phyloP scores from a whole-genome alignment of 2,329 filamentous ascomycete genomes.

The Aspergillus unguis region DNA sequence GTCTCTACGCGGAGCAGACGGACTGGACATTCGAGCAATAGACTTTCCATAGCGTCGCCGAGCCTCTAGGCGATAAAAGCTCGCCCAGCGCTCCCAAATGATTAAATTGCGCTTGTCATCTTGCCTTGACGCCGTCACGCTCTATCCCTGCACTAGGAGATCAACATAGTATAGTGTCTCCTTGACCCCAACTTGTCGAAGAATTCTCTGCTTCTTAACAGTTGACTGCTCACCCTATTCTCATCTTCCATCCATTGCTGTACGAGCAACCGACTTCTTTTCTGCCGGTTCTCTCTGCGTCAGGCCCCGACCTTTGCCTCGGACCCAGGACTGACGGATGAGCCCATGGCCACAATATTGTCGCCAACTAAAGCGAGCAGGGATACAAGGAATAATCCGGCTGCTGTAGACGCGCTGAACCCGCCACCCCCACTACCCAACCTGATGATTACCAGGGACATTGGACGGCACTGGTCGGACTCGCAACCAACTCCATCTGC shows the following conservation, averaged over 20 bases:
- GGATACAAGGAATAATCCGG: slow-evolving; percentile 7
- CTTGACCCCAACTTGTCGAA: slow-evolving; percentile 2
- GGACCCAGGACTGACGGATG: slow-evolving; percentile 1
- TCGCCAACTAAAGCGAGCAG: slow-evolving; percentile 8
- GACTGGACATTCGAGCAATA: neutral
- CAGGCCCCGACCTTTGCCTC: neutral
- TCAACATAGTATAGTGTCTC: slow-evolving; percentile 9
- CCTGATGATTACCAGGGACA: slow-evolving; percentile 8
- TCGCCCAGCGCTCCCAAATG: slow-evolving; percentile 1
- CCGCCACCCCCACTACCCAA: slow-evolving; percentile 9
- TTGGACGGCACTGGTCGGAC: slow-evolving; percentile 7
- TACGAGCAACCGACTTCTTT: neutral
- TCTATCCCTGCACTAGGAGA: slow-evolving; percentile 7
- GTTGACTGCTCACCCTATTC: neutral
- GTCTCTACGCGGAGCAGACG: neutral
- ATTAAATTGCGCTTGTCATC: slow-evolving; percentile 9
- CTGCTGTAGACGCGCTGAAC: slow-evolving; percentile 11
- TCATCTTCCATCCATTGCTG: neutral
- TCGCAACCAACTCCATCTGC: slow-evolving; percentile 3
- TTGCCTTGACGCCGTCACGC: slow-evolving; percentile 6
- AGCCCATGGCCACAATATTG: slow-evolving; percentile 8
- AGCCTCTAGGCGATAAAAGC: slow-evolving; percentile 5
- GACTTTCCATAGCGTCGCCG: slow-evolving; percentile 3
- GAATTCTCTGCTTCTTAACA: slow-evolving; percentile 4
- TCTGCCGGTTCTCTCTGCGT: slow-evolving; percentile 2